These are phyloP conservation scores for Penicillium sp. DNA, from an alignment of 2,329 filamentous ascomycete genomes.

Conservation along the genomic window DNA sequence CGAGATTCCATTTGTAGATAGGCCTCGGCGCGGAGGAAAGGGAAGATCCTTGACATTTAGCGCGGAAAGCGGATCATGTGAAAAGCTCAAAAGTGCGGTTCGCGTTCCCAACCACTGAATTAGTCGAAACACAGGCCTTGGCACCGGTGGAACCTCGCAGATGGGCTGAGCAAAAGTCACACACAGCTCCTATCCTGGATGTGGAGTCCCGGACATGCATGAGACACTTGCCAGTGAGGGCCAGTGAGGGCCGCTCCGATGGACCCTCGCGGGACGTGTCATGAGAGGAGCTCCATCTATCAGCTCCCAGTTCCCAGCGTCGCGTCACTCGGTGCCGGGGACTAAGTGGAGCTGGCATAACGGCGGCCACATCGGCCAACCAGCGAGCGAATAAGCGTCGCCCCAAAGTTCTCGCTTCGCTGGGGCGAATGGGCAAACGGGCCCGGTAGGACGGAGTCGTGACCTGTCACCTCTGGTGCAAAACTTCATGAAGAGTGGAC, in stretches of 20 bases:
- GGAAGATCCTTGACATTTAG: background rate
- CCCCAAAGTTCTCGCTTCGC: constrained; percentile 14
- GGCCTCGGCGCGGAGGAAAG: background rate
- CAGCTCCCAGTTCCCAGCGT: constrained; percentile 12
- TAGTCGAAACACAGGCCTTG: background rate
- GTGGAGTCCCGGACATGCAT: background rate
- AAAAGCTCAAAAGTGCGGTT: constrained; percentile 4
- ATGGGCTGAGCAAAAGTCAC: background rate
- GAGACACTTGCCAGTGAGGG: constrained; percentile 4
- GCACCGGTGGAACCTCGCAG: constrained; percentile 1
- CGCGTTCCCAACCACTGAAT: constrained; percentile 1
- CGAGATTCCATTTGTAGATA: background rate
- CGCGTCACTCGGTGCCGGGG: constrained; percentile 15
- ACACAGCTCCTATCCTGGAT: background rate
- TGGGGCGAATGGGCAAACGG: constrained; percentile 6
- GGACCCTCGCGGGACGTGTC: constrained; percentile 5
- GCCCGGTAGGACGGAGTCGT: constrained; percentile 1
- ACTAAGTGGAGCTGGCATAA: constrained; percentile 18
- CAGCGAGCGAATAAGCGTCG: constrained; percentile 1
- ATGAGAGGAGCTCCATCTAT: constrained; percentile 18
- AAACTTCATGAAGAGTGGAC: background rate
- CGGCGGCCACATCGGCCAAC: constrained; percentile 15
- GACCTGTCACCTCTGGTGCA: constrained; percentile 17
- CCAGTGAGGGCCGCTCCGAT: background rate
- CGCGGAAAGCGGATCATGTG: constrained; percentile 5